Conservation (phyloP, 495 filamentous ascomycete genomes). For the Tuber aestivum region DNA sequence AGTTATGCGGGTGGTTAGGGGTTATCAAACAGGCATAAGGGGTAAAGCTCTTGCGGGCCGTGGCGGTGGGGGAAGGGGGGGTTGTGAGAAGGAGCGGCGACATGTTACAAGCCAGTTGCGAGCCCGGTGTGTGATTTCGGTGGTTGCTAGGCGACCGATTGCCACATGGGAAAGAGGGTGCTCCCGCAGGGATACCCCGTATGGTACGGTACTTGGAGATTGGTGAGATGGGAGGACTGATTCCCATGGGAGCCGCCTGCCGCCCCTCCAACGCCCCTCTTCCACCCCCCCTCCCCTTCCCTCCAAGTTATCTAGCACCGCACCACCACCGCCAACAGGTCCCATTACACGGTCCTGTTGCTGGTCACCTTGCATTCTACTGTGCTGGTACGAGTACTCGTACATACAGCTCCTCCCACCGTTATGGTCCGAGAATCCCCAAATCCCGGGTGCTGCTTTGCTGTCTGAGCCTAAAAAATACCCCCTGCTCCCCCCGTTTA, state of each 20-base stretch:
- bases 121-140: too few relatives aligned
- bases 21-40: not conserved
- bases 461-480: not conserved
- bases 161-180: not conserved
- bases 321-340: not conserved
- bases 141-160: not conserved
- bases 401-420: constrained; percentile 1
- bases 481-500: not conserved
- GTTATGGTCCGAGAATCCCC: not conserved
- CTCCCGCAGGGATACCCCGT: not conserved
- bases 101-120: not conserved
- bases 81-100: not conserved
- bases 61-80: not conserved
- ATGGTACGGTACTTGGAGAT: too few relatives aligned
- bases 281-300: not conserved
- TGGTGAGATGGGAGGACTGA: not conserved
- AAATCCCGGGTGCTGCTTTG: not conserved
- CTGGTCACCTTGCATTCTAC: not conserved
- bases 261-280: constrained; percentile 1
- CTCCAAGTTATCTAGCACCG: not conserved
- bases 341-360: not conserved
- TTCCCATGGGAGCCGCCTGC: not conserved
- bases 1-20: not conserved
- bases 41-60: not conserved
- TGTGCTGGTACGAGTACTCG: not conserved